Evolutionary conservation across 2,329 filamentous ascomycete genomes (phyloP), one percentile per base, ranked within the genome.

Genomic region (Trichoderma oligosporum): DNA sequence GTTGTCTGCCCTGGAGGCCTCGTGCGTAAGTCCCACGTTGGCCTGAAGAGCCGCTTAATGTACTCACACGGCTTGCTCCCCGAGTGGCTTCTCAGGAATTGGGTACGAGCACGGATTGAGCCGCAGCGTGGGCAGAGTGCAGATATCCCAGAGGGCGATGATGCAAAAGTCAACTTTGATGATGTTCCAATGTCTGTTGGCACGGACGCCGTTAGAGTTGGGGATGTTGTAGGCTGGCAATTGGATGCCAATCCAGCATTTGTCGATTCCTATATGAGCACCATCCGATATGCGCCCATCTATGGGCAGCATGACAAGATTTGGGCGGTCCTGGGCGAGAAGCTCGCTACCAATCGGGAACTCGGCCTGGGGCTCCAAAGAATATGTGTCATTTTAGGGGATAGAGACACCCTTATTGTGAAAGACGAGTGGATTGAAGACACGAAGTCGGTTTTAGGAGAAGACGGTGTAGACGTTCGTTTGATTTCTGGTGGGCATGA

Each of bases 1-100:
- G 78, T 92, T 16, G 71, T 93, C 36, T 86, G 87, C 0, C 84
- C 87, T 0, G 77, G 82, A 2, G 89, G 89, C 0, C 74, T 93
- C 11, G 77, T 93, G 47, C 80, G 87, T n/a, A 71, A 74, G 4
- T 73, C 75, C 12, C 83, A 87, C 65, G 78, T 90, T 57, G 79
- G 80, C 58, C 80, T 80, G 70, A 76, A 78, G 60, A 84, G 81
- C 65, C 80, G 79, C 54, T 63, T 91, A 18, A 74, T 91, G 7
- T 90, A 90, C 67, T 78, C 77, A 4, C 75, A 75, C 4, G 80
- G 79, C 0, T 65, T 84, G 22, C 67, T 91, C 27, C 87, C 88
- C 0, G 80, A 84, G 59, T 74, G 71, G 45, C 61, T 88, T 14
- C 76, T 85, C 0, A 77, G 81, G 61, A 71, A 69, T 18, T 63